A percentile compares a stretch with the other conserved stretches of the same genome.
Evolutionary conservation across 805 yeast genomes (phyloP).

Genomic region (Cyberlindnera amylophila): DNA sequence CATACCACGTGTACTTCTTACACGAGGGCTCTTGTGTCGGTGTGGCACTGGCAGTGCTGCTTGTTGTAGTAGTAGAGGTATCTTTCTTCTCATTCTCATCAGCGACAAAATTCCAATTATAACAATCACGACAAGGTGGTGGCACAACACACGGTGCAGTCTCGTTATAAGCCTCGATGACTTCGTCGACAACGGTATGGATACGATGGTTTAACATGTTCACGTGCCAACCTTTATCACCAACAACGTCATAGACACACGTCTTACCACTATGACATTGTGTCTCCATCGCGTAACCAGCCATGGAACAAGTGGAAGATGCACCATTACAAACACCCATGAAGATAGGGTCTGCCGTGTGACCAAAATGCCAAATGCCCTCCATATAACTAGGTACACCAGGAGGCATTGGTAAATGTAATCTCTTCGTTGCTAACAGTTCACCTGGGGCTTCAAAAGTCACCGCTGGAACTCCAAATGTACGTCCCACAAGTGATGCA

Average conservation of each 20-base stretch:
- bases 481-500: constrained; percentile 76
- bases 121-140: constrained; percentile 87
- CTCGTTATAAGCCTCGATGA: constrained; percentile 65
- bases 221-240: constrained; percentile 88
- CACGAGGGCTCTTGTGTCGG: constrained; percentile 28
- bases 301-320: constrained; percentile 80
- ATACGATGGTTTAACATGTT: constrained; percentile 85
- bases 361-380: constrained; percentile 92
- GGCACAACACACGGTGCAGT: constrained; percentile 73
- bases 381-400: constrained; percentile 76
- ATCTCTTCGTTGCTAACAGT: constrained; percentile 69
- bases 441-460: constrained; percentile 95
- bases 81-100: constrained; percentile 14
- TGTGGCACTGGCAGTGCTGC: constrained; percentile 9
- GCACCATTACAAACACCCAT: constrained; percentile 98
- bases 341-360: constrained; percentile 94
- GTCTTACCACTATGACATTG: constrained; percentile 87
- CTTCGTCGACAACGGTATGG: constrained; percentile 82
- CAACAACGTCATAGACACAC: constrained; percentile 86
- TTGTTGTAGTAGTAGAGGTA: no score
- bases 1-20: constrained; percentile 45
- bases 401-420: constrained; percentile 92
- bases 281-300: constrained; percentile 97
- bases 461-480: constrained; percentile 86
- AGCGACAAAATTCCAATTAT: constrained; percentile 76